phyloP scores from a whole-genome alignment of 257 asterid species.

The Fraxinus americana region DNA sequence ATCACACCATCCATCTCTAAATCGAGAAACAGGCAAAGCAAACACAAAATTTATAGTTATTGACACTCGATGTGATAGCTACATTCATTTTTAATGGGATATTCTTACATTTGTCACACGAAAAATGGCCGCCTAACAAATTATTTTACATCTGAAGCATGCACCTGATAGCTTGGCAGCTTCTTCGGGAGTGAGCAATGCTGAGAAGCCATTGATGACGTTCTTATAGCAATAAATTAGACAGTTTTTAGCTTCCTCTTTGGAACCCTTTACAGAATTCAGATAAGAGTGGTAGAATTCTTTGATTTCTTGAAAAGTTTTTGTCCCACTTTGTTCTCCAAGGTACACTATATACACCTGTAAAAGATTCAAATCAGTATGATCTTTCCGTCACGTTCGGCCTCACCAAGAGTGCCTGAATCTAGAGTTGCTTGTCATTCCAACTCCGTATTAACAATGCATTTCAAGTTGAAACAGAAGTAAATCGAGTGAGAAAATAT shows the following conservation, averaged over 20 bases:
- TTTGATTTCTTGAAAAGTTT: conserved; percentile 37
- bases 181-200: conserved; percentile 50
- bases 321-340: conserved; percentile 45
- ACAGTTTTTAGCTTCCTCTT: conserved; percentile 41
- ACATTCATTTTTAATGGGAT: too few relatives aligned
- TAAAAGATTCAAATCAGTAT: not conserved
- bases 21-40: not conserved
- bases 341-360: conserved; percentile 48
- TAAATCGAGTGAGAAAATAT: not conserved
- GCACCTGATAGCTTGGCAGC: conserved; percentile 40
- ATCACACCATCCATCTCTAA: conserved; percentile 48
- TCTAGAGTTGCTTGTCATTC: not conserved
- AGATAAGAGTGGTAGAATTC: conserved; percentile 38
- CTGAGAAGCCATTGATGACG: conserved; percentile 60
- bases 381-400: conserved; percentile 3
- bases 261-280: conserved; percentile 38
- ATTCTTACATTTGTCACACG: too few relatives aligned
- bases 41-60: too few relatives aligned
- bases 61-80: too few relatives aligned
- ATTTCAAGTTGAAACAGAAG: too few relatives aligned
- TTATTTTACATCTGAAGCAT: not conserved
- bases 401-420: not conserved
- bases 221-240: conserved; percentile 49
- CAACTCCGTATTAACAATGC: not conserved
- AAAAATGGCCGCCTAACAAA: too few relatives aligned